phyloP scores from a whole-genome alignment of 805 yeast species.

The Candida andamanensis region DNA sequence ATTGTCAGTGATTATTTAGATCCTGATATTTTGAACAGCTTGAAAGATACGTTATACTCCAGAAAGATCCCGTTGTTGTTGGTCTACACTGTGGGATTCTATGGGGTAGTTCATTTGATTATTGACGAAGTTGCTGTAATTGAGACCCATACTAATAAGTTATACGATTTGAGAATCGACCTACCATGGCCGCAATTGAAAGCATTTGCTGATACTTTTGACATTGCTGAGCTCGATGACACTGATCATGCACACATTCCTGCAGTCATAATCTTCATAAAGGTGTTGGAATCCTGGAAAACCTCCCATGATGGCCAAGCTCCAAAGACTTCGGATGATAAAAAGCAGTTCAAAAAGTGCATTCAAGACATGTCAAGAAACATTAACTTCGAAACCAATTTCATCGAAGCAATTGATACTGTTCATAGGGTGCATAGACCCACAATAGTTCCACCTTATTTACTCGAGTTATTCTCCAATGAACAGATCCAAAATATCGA shows the following conservation, averaged over 20 bases:
- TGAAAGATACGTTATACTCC: conserved; percentile 38
- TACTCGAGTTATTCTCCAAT: conserved; percentile 19
- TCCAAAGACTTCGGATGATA: conserved; percentile 38
- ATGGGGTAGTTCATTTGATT: conserved; percentile 52
- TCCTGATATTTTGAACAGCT: conserved; percentile 12
- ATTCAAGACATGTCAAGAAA: conserved; percentile 38
- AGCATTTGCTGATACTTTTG: conserved; percentile 45
- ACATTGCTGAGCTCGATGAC: conserved; percentile 42
- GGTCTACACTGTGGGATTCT: conserved; percentile 56
- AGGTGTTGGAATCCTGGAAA: conserved; percentile 45
- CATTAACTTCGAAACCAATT: conserved; percentile 47
- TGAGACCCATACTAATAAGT: conserved; percentile 64
- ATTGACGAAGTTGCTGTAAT: conserved; percentile 59
- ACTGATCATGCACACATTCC: conserved; percentile 62
- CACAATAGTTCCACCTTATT: conserved; percentile 29
- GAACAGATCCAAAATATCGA: conserved; percentile 14
- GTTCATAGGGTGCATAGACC: conserved; percentile 33
- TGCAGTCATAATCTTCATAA: conserved; percentile 54
- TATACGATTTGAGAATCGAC: conserved; percentile 64
- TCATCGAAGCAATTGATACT: conserved; percentile 32
- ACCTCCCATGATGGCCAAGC: conserved; percentile 16
- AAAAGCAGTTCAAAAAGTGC: conserved; percentile 32
- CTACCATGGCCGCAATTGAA: conserved; percentile 68
- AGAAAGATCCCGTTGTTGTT: conserved; percentile 50
- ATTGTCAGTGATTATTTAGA: conserved; percentile 31